phyloP scores from a whole-genome alignment of 768 basidiomycete genomes.

The Lactarius hengduanensis region DNA sequence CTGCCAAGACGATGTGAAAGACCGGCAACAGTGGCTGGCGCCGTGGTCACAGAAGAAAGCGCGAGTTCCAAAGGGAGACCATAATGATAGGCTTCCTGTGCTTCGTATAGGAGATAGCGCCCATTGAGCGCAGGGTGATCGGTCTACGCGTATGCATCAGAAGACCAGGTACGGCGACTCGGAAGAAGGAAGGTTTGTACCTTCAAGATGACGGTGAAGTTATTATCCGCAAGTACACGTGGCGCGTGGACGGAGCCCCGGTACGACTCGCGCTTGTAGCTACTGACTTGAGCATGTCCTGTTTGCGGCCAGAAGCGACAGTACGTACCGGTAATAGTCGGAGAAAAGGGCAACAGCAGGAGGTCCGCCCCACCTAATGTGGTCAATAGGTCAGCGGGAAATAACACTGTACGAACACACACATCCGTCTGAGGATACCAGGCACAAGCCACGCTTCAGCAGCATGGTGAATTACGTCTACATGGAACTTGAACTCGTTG shows the following conservation, averaged over 20 bases:
- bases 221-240: conserved; percentile 65
- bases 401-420: conserved; percentile 35
- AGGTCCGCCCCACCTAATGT: conserved; percentile 52
- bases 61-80: conserved; percentile 71
- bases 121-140: conserved; percentile 67
- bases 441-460: conserved; percentile 84
- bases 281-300: conserved; percentile 11
- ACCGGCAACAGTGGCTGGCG: conserved; percentile 70
- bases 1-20: conserved; percentile 81
- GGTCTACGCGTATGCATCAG: conserved; percentile 42
- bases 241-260: conserved; percentile 79
- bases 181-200: conserved; percentile 34
- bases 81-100: conserved; percentile 80
- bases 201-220: conserved; percentile 74
- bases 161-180: no score
- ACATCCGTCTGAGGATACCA: conserved; percentile 67
- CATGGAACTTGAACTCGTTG: conserved; percentile 81
- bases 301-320: not conserved
- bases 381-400: conserved; percentile 6
- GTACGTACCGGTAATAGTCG: conserved; percentile 41
- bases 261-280: conserved; percentile 82
- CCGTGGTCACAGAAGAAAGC: conserved; percentile 70
- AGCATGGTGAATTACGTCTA: conserved; percentile 77
- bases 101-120: conserved; percentile 77
- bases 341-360: conserved; percentile 84